These are phyloP conservation scores for Metschnikowia arizonensis DNA, from an alignment of 805 yeast species.

Conservation along the genomic window DNA sequence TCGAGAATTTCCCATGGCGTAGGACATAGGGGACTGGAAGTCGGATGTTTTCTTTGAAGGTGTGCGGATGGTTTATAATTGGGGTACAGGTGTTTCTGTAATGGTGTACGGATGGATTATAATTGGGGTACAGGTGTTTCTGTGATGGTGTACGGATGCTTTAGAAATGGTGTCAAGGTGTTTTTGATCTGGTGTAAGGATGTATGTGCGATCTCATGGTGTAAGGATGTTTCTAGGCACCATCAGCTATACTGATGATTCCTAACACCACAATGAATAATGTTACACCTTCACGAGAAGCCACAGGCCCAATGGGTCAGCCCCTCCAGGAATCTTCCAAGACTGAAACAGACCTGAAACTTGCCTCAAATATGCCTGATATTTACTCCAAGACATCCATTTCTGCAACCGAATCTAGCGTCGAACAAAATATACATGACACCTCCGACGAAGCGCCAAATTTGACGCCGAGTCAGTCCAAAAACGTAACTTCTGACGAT, in stretches of 20 bases:
- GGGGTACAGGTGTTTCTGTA: background rate
- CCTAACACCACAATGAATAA: background rate
- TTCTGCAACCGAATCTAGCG: background rate
- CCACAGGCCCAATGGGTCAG: background rate
- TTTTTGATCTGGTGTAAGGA: background rate
- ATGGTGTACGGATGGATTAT: background rate
- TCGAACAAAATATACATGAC: background rate
- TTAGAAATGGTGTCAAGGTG: background rate
- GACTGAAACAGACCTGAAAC: background rate
- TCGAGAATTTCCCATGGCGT: no score
- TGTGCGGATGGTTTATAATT: no score
- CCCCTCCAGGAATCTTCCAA: background rate
- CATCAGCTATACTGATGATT: background rate
- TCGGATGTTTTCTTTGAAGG: no score
- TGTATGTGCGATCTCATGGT: no score
- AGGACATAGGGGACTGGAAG: no score
- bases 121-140: background rate
- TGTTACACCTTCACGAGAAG: background rate
- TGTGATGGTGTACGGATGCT: no score
- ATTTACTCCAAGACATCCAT: background rate
- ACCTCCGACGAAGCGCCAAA: background rate
- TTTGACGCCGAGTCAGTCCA: background rate
- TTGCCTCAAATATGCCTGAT: background rate
- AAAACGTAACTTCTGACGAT: constrained; percentile 67
- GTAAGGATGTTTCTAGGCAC: background rate